phyloP scores from a whole-genome alignment of 257 asterid genomes.

The Solanum chmielewskii region DNA sequence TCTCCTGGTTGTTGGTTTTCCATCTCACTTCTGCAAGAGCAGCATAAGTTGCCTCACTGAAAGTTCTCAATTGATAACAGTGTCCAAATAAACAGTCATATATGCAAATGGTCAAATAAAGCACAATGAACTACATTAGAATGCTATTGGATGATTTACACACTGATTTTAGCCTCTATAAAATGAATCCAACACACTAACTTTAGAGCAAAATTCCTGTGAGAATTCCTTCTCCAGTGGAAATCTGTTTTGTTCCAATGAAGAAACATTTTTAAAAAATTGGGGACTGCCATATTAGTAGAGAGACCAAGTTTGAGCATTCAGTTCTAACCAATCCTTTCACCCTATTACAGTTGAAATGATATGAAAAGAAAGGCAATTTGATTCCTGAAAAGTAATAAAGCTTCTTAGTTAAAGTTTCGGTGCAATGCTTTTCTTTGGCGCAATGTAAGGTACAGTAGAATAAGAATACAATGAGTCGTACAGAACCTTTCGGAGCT shows the following conservation, averaged over 20 bases:
- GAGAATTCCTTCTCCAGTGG: neutral
- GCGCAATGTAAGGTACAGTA: constrained; percentile 5
- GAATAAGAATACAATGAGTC: constrained; percentile 5
- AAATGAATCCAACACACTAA: neutral
- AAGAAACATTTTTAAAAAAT: neutral
- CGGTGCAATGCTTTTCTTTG: neutral
- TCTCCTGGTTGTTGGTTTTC: constrained; percentile 55
- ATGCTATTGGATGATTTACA: neutral
- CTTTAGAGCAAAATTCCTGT: neutral
- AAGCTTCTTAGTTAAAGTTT: neutral
- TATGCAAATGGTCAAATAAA: neutral
- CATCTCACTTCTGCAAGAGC: constrained; percentile 49
- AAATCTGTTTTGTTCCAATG: neutral
- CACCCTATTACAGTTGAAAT: neutral
- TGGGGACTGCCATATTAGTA: neutral
- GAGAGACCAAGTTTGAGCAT: neutral
- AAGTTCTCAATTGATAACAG: neutral
- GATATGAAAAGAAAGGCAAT: neutral
- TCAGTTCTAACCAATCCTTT: neutral
- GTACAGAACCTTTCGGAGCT: constrained; percentile 57
- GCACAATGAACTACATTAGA: neutral
- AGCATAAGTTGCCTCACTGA: neutral
- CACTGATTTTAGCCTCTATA: neutral
- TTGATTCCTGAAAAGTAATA: neutral
- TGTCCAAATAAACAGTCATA: neutral